Conservation (phyloP, 306 rosid species). For the Prunus padus region DNA sequence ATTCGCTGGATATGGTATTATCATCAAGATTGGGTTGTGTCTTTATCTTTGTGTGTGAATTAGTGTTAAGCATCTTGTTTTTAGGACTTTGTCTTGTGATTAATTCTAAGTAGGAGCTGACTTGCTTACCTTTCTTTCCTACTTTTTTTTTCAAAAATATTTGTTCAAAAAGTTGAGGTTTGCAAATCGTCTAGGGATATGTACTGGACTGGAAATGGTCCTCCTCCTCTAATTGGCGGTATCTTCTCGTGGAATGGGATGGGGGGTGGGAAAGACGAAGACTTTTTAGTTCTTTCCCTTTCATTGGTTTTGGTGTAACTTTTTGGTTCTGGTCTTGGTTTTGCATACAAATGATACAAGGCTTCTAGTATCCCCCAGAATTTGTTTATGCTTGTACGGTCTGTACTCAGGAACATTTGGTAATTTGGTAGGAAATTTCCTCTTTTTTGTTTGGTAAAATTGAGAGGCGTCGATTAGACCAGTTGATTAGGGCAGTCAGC, state of each 20-base stretch:
- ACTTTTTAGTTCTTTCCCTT: constrained; percentile 17
- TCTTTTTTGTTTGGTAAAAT: background rate
- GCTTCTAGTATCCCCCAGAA: background rate
- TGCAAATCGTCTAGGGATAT: constrained; percentile 26
- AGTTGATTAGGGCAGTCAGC: background rate
- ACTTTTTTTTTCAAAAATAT: background rate
- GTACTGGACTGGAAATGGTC: constrained; percentile 27
- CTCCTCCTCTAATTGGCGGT: constrained; percentile 33
- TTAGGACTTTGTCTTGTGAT: background rate
- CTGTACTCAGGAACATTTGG: background rate
- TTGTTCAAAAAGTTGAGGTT: constrained; percentile 23
- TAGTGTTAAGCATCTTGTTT: background rate
- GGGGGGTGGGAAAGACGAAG: constrained; percentile 12
- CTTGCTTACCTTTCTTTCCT: background rate
- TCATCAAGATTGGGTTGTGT: background rate
- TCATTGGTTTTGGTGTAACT: constrained; percentile 21
- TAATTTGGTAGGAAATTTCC: constrained; percentile 11
- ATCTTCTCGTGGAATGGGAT: constrained; percentile 23
- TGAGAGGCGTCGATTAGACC: no score
- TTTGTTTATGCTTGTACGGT: background rate
- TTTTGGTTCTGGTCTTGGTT: background rate
- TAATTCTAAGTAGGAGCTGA: no score
- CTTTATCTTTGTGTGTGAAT: background rate
- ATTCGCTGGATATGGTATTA: background rate
- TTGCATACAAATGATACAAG: background rate